phyloP scores from a whole-genome alignment of 495 filamentous ascomycete genomes.

The Tirmania nivea region DNA sequence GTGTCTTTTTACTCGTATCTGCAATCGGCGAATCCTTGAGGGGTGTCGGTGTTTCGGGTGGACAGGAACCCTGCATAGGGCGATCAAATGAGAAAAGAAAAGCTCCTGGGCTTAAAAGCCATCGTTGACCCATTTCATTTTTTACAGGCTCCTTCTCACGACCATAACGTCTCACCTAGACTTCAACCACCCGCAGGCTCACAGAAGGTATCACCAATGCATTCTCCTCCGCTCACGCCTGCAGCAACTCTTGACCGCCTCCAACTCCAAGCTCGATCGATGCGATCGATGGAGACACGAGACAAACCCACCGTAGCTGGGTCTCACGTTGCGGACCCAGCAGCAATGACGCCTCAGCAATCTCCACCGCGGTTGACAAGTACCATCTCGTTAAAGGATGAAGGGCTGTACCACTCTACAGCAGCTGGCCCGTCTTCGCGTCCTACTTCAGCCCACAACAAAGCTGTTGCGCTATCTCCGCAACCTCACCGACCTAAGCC shows the following conservation, averaged over 20 bases:
- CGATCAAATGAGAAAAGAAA: background rate
- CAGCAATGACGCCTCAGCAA: slow-evolving; percentile 24
- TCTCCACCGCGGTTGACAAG: slow-evolving; percentile 10
- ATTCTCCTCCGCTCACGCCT: slow-evolving; percentile 79
- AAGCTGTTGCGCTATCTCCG: background rate
- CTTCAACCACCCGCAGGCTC: background rate
- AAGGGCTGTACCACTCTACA: background rate
- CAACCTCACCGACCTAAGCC: slow-evolving; percentile 33
- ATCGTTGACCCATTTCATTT: background rate
- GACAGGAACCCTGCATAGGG: background rate
- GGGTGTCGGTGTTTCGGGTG: background rate
- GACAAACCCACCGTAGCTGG: background rate
- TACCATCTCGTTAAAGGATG: slow-evolving; percentile 14
- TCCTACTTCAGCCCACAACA: background rate
- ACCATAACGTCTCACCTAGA: background rate
- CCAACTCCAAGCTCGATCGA: slow-evolving; percentile 16
- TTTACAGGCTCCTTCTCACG: background rate
- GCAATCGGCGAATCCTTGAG: background rate
- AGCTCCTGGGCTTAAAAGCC: background rate
- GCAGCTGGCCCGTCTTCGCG: background rate
- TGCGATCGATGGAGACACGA: slow-evolving; percentile 13
- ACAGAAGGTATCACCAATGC: slow-evolving; percentile 28
- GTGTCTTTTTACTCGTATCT: background rate
- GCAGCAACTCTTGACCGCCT: slow-evolving; percentile 34
- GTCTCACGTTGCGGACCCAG: slow-evolving; percentile 1